Evolutionary conservation across 1,284 basidiomycete species (phyloP).

Genomic region (Lentinula novae-zelandiae): DNA sequence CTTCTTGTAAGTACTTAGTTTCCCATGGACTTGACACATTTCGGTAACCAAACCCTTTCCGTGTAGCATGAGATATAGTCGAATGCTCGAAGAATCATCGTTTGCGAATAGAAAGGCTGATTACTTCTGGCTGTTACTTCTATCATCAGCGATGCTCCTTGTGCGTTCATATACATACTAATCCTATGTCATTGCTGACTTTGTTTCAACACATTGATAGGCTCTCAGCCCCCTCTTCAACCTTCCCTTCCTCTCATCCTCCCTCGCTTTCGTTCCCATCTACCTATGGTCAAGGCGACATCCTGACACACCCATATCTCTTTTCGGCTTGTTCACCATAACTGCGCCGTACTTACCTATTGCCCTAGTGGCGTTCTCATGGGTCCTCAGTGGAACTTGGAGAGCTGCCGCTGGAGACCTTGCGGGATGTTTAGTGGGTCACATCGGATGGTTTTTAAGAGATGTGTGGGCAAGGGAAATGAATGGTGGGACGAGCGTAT

Average conservation of each 20-base stretch:
- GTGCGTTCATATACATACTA: constrained; percentile 40
- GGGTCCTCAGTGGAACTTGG: constrained; percentile 87
- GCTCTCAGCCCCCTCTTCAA: constrained; percentile 82
- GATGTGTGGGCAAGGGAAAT: constrained; percentile 96
- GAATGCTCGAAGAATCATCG: constrained; percentile 94
- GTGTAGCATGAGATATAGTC: constrained; percentile 88
- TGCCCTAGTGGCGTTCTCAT: constrained; percentile 85
- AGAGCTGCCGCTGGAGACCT: constrained; percentile 83
- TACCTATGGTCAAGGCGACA: constrained; percentile 97
- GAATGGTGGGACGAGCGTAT: constrained; percentile 68
- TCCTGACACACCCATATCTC: constrained; percentile 89
- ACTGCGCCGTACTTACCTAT: constrained; percentile 94
- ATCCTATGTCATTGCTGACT: background rate
- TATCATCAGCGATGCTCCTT: constrained; percentile 79
- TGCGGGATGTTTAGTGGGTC: constrained; percentile 86
- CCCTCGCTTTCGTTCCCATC: constrained; percentile 90
- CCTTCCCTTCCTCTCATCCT: constrained; percentile 85
- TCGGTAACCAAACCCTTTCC: background rate
- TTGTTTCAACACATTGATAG: constrained; percentile 33
- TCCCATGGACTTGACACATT: background rate
- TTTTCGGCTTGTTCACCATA: constrained; percentile 93
- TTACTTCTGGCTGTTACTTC: constrained; percentile 89
- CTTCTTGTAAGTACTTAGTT: constrained; percentile 76
- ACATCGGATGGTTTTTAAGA: constrained; percentile 89
- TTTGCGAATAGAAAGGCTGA: constrained; percentile 90